Evolutionary conservation across 164 flowering plant genomes (phyloP).

Genomic region (Tetracentron sinense): DNA sequence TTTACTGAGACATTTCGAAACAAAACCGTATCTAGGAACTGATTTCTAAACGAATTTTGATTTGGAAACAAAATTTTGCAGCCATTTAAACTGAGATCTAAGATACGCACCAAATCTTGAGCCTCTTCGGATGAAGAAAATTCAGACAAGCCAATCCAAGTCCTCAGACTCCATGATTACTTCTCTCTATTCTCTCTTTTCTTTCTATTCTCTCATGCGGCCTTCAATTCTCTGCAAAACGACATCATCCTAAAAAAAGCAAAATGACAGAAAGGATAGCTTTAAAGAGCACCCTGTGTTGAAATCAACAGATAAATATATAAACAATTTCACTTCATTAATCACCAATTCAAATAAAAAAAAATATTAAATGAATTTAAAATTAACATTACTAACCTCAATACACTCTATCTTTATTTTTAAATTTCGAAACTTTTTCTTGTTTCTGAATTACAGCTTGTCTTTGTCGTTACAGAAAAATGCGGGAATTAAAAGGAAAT

Average conservation of each 20-base stretch:
- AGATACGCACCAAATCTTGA: conserved; percentile 27
- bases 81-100: conserved; percentile 22
- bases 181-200: conserved; percentile 1
- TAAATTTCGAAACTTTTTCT: background rate
- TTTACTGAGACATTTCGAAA: background rate
- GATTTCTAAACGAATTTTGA: background rate
- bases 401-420: background rate
- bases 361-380: background rate
- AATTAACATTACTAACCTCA: background rate
- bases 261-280: conserved; percentile 32
- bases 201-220: conserved; percentile 4
- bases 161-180: conserved; percentile 25
- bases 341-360: background rate
- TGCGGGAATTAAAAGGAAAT: conserved; percentile 18
- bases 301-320: conserved; percentile 32
- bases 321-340: background rate
- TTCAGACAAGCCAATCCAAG: conserved; percentile 21
- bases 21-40: conserved; percentile 3
- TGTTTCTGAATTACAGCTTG: conserved; percentile 22
- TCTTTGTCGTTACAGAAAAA: conserved; percentile 29
- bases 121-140: conserved; percentile 14
- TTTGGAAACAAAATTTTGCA: background rate
- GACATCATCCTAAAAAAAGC: conserved; percentile 27
- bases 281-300: conserved; percentile 43
- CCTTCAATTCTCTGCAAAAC: conserved; percentile 22